Percentiles rank a stretch among this genome's conserved stretches.
Conservation (phyloP, 495 filamentous ascomycete genomes). For the Cercophora scortea region DNA sequence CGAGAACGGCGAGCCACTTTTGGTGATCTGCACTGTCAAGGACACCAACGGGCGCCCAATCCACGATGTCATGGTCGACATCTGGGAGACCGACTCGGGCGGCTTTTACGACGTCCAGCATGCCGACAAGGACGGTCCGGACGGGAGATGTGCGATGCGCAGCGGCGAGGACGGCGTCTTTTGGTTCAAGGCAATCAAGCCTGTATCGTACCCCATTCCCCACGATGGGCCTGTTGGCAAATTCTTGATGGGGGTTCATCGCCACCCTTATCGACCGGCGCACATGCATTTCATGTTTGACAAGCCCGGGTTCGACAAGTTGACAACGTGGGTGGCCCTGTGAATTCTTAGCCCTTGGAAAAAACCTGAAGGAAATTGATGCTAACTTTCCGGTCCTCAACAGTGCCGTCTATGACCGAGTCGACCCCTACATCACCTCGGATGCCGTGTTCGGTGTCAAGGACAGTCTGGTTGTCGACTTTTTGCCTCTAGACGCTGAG, state of each 20-base stretch:
- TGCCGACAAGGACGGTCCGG: slow-evolving; percentile 52
- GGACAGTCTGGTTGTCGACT: slow-evolving; percentile 62
- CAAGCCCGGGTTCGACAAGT: slow-evolving; percentile 64
- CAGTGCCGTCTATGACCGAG: slow-evolving; percentile 66
- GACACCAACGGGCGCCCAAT: slow-evolving; percentile 60
- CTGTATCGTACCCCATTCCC: slow-evolving; percentile 78
- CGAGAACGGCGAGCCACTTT: slow-evolving; percentile 53
- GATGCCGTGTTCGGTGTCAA: slow-evolving; percentile 89
- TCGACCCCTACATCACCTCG: slow-evolving; percentile 74
- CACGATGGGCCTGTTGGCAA: slow-evolving; percentile 77
- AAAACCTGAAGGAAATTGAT: not conserved
- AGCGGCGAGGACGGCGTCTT: slow-evolving; percentile 60
- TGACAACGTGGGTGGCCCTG: slow-evolving; percentile 59
- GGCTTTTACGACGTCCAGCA: slow-evolving; percentile 84
- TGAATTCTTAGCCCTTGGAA: not conserved
- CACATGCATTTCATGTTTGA: slow-evolving; percentile 92
- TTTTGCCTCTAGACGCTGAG: slow-evolving; percentile 50
- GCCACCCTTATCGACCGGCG: slow-evolving; percentile 72
- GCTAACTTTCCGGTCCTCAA: not conserved
- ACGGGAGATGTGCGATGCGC: slow-evolving; percentile 66
- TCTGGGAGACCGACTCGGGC: slow-evolving; percentile 80
- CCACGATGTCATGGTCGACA: slow-evolving; percentile 62
- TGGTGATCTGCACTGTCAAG: slow-evolving; percentile 63
- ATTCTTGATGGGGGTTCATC: slow-evolving; percentile 54
- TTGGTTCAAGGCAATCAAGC: slow-evolving; percentile 77